Evolutionary conservation across 2,329 filamentous ascomycete genomes (phyloP).

Genomic region (Apiospora saccharicola): DNA sequence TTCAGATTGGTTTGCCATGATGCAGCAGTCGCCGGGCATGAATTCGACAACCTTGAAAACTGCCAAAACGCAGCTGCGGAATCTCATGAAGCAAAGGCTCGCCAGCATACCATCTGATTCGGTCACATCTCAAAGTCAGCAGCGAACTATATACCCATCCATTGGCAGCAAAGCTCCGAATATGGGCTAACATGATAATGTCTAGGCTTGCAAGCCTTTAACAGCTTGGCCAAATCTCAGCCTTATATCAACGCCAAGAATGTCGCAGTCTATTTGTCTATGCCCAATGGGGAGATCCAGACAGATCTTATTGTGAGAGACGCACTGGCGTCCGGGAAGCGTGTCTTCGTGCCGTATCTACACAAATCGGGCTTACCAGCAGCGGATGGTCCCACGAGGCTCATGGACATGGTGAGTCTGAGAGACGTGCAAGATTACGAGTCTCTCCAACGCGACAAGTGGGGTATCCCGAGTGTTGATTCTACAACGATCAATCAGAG

Average conservation of each 20-base stretch:
- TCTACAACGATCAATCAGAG: constrained; percentile 69
- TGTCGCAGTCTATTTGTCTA: constrained; percentile 90
- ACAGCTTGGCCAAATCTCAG: constrained; percentile 69
- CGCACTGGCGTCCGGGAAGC: constrained; percentile 78
- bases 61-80: constrained; percentile 80
- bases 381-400: constrained; percentile 62
- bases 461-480: constrained; percentile 92
- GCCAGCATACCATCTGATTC: constrained; percentile 67
- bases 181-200: constrained; percentile 10
- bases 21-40: constrained; percentile 35
- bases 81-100: constrained; percentile 72
- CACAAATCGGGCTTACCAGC: constrained; percentile 64
- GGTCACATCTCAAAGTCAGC: constrained; percentile 74
- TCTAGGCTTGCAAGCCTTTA: constrained; percentile 70
- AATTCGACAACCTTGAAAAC: constrained; percentile 57
- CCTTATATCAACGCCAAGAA: constrained; percentile 78
- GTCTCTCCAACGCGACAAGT: constrained; percentile 77
- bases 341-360: constrained; percentile 91
- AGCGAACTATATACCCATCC: neutral
- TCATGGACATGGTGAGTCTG: constrained; percentile 96
- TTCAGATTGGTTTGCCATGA: neutral
- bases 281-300: constrained; percentile 87
- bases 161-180: neutral
- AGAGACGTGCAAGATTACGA: constrained; percentile 79
- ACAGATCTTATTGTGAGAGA: constrained; percentile 84